Evolutionary conservation across 2,329 filamentous ascomycete genomes (phyloP).

Genomic region (Coleophoma cylindrospora): DNA sequence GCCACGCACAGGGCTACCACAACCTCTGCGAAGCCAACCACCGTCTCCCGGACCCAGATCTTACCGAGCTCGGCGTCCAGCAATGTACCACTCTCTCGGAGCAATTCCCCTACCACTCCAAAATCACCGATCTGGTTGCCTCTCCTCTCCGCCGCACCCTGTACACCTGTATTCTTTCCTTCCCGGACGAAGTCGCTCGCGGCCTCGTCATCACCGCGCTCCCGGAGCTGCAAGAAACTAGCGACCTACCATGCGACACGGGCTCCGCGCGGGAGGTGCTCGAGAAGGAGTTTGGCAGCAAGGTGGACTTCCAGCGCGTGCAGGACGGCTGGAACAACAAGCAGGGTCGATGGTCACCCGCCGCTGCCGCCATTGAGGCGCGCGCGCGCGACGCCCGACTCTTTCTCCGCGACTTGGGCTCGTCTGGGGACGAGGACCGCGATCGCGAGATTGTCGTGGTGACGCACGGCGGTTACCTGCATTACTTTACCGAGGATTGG

Average conservation of each 20-base stretch:
- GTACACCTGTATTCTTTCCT: conserved; percentile 68
- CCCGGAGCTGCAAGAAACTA: conserved; percentile 76
- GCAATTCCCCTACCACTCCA: conserved; percentile 58
- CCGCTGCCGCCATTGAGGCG: conserved; percentile 9
- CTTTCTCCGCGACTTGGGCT: conserved; percentile 44
- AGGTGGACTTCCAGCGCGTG: conserved; percentile 60
- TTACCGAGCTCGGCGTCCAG: conserved; percentile 69
- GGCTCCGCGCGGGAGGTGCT: conserved; percentile 56
- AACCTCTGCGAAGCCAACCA: conserved; percentile 1
- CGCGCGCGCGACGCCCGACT: conserved; percentile 51
- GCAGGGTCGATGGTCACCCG: conserved; percentile 18
- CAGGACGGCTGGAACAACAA: conserved; percentile 70
- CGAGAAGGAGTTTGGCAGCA: conserved; percentile 48
- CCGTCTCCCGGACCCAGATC: conserved; percentile 14
- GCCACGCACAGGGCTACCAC: conserved; percentile 1
- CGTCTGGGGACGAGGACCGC: conserved; percentile 37
- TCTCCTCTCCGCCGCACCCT: conserved; percentile 79
- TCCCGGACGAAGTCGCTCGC: conserved; percentile 48
- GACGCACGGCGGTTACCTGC: conserved; percentile 77
- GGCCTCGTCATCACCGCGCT: conserved; percentile 50
- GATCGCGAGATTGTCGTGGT: conserved; percentile 70
- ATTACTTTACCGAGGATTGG: conserved; percentile 83
- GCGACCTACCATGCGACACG: conserved; percentile 68
- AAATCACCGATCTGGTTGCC: conserved; percentile 66
- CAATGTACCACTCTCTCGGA: conserved; percentile 65